phyloP scores from a whole-genome alignment of 371 early-diverging fungal genomes.

The Quaeritorhiza haematococci region DNA sequence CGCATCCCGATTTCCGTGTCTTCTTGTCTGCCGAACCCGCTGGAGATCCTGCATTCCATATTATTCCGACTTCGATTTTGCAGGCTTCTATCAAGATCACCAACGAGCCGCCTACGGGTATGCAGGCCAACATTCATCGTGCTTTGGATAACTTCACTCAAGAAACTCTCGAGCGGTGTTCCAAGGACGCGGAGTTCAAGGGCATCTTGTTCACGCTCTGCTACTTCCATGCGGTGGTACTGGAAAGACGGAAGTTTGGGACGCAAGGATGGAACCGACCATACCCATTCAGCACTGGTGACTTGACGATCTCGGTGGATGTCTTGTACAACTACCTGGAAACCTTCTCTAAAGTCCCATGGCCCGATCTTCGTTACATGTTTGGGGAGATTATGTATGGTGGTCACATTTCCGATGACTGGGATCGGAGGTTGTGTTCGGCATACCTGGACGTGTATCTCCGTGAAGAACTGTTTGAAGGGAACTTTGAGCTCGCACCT shows the following conservation, averaged over 20 bases:
- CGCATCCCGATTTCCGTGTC: conserved; percentile 50
- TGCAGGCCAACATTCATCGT: conserved; percentile 62
- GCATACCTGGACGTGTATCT: conserved; percentile 56
- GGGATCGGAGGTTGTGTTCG: conserved; percentile 57
- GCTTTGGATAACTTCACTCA: conserved; percentile 61
- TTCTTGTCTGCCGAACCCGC: conserved; percentile 59
- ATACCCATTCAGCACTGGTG: conserved; percentile 61
- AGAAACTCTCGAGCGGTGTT: conserved; percentile 54
- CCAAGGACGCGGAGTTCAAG: conserved; percentile 58
- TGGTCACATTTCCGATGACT: conserved; percentile 59
- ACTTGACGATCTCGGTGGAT: conserved; percentile 51
- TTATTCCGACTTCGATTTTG: conserved; percentile 57
- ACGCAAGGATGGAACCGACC: conserved; percentile 60
- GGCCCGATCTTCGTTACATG: conserved; percentile 59
- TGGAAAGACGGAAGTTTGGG: conserved; percentile 63
- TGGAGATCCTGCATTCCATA: conserved; percentile 52
- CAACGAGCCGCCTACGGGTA: conserved; percentile 63
- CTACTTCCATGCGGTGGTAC: conserved; percentile 62
- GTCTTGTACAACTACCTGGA: conserved; percentile 62
- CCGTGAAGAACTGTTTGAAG: conserved; percentile 53
- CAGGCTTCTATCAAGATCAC: conserved; percentile 63
- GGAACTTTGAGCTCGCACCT: conserved; percentile 52
- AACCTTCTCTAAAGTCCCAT: conserved; percentile 55
- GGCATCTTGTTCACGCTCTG: conserved; percentile 52
- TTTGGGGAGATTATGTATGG: conserved; percentile 67